phyloP scores from a whole-genome alignment of 1,284 basidiomycete species.

The Microbotryum scabiosae region DNA sequence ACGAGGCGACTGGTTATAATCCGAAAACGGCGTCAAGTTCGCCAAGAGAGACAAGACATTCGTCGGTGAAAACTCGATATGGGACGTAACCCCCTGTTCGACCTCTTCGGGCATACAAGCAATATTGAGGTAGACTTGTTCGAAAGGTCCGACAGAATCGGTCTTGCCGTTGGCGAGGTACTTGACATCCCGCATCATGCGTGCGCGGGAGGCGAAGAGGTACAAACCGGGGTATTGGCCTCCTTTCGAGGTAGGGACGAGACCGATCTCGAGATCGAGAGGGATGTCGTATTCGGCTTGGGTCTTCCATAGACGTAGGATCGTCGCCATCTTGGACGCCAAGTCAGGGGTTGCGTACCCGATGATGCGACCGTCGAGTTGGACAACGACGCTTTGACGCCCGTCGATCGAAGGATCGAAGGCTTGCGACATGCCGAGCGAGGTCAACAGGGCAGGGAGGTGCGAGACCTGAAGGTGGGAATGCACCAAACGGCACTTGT shows the following conservation, averaged over 20 bases:
- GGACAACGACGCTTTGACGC: conserved; percentile 71
- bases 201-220: conserved; percentile 75
- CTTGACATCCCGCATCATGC: conserved; percentile 98
- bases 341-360: conserved; percentile 82
- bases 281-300: conserved; percentile 75
- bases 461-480: conserved; percentile 63
- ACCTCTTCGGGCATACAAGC: conserved; percentile 86
- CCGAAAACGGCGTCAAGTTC: conserved; percentile 61
- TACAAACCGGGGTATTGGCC: conserved; percentile 97
- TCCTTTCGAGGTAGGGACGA: conserved; percentile 78
- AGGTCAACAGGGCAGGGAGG: conserved; percentile 70
- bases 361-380: conserved; percentile 88
- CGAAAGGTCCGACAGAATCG: conserved; percentile 92
- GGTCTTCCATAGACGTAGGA: conserved; percentile 91
- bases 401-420: conserved; percentile 71
- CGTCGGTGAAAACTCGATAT: conserved; percentile 90
- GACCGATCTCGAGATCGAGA: conserved; percentile 89
- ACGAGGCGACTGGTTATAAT: conserved; percentile 77
- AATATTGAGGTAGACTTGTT: conserved; percentile 99
- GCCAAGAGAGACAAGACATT: conserved; percentile 78
- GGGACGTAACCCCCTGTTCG: conserved; percentile 63
- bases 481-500: conserved; percentile 87
- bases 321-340: conserved; percentile 69
- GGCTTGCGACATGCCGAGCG: conserved; percentile 90
- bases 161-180: conserved; percentile 75